phyloP scores from a whole-genome alignment of 352 stramenopile genomes.

The Phytophthora aleatoria region DNA sequence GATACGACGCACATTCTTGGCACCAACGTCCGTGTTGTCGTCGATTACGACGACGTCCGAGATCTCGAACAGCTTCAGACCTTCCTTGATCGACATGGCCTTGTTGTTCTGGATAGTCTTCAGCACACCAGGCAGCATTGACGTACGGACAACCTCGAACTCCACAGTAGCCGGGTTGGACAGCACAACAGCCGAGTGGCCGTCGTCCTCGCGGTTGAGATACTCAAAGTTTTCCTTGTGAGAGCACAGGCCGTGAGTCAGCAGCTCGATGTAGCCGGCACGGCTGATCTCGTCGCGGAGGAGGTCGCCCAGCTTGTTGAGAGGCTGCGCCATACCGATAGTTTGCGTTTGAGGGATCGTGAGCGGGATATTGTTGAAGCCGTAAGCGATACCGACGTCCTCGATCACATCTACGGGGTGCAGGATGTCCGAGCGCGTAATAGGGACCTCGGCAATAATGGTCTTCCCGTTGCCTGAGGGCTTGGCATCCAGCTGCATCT shows the following conservation, averaged over 20 bases:
- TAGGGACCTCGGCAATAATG: slow-evolving; percentile 95
- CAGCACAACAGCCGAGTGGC: slow-evolving; percentile 91
- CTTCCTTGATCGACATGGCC: slow-evolving; percentile 94
- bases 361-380: slow-evolving; percentile 99
- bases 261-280: slow-evolving; percentile 97
- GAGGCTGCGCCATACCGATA: slow-evolving; percentile 94
- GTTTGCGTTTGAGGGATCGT: slow-evolving; percentile 95
- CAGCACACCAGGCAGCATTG: slow-evolving; percentile 97
- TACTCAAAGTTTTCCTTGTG: slow-evolving; percentile 98
- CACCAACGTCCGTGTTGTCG: slow-evolving; percentile 91
- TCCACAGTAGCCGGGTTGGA: slow-evolving; percentile 99
- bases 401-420: slow-evolving; percentile 99
- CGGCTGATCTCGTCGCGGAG: slow-evolving; percentile 97
- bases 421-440: slow-evolving; percentile 98
- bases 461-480: slow-evolving; percentile 59
- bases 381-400: slow-evolving; percentile 99
- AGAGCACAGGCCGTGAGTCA: slow-evolving; percentile 98
- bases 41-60: slow-evolving; percentile 98
- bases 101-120: slow-evolving; percentile 99
- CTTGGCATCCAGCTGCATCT: slow-evolving; percentile 97
- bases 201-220: slow-evolving; percentile 85
- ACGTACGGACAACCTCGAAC: slow-evolving; percentile 99
- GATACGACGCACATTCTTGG: slow-evolving; percentile 95
- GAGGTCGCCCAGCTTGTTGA: slow-evolving; percentile 98
- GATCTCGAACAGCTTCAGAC: slow-evolving; percentile 99